Evolutionary conservation across 2,329 filamentous ascomycete species (phyloP).

Genomic region (Pseudocercospora fuligena): DNA sequence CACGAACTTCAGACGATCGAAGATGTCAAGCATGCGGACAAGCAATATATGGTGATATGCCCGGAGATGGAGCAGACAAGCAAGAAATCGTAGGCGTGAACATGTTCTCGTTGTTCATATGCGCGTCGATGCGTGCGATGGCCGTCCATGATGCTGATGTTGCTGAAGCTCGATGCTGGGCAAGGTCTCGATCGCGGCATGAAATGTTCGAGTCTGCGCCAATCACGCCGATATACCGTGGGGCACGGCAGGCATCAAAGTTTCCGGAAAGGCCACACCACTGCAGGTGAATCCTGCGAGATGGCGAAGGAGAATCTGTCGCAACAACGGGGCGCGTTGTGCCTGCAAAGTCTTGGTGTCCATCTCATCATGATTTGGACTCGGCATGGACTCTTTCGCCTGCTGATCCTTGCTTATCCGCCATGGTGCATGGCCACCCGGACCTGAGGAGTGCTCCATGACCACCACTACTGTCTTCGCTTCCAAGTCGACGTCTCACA

Average conservation of each 20-base stretch:
- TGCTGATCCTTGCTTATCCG: slow-evolving; percentile 21
- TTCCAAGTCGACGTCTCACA: slow-evolving; percentile 8
- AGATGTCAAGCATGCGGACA: neutral
- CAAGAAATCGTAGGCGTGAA: neutral
- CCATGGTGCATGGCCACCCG: neutral
- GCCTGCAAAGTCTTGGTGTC: neutral
- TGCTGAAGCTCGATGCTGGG: neutral
- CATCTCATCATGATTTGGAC: neutral
- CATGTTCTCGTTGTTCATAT: neutral
- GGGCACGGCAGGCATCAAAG: neutral
- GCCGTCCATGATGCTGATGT: neutral
- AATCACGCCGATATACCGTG: neutral
- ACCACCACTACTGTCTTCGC: slow-evolving; percentile 10
- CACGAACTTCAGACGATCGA: neutral
- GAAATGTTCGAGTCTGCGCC: neutral
- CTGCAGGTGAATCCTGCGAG: slow-evolving; percentile 2
- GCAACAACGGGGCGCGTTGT: neutral
- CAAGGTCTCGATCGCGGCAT: neutral
- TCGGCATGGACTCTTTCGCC: neutral
- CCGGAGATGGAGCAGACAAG: neutral
- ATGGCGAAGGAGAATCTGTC: slow-evolving; percentile 3
- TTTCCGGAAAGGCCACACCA: neutral
- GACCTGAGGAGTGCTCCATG: slow-evolving; percentile 8
- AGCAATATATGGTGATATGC: neutral
- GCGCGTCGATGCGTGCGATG: neutral